Evolutionary conservation across 1,139 yeast species (phyloP), one percentile per base, ranked within the genome.

Genomic region (Pichia terricola): DNA sequence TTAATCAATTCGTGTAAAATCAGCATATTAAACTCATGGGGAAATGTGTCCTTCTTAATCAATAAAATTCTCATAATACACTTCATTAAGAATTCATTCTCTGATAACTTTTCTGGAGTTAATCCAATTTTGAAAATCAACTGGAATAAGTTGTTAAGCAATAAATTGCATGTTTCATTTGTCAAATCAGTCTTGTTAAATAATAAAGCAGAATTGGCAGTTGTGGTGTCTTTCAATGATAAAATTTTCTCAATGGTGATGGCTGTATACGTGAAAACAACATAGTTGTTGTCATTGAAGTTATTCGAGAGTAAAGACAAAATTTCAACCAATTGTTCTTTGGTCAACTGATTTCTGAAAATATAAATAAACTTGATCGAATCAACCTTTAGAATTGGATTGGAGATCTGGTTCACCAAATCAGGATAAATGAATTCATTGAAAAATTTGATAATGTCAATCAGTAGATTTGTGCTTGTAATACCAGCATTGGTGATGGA

Each of bases 201-300:
- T 48, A 91, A 69, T 35, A 75, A 32, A 66, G 63, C 47, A 67
- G 70, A 56, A 60, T 66, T 57, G 68, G 74, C 57, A 45, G 58
- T 40, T 11, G 7, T 9, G 48, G 64, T 54, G 55, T 64, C 75
- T 48, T 94, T 79, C 66, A 89, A 77, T 3, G 95, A 77, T 45
- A 94, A 69, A 45, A 94, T 78, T 55, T 87, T 81, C 59, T 94
- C 98, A 49, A 91, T 79, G 2, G 97, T 88, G 48, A 94, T 82
- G 2, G 98, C 89, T 2, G 97, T 79, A 59, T 89, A 94, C 0
- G 98, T 89, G 63, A 84, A 87, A 25, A 89, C 94, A 38, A 88
- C 95, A 45, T 85, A 84, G 51, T 86, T 85, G 26, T 70, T 68
- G 36, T 73, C 69, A 42, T 69, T 66, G 52, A 84, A 72, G 59